A percentile compares a stretch with the other conserved stretches of the same genome.
Conservation (phyloP, 371 early-diverging fungal genomes). For the Mortierella sp. region DNA sequence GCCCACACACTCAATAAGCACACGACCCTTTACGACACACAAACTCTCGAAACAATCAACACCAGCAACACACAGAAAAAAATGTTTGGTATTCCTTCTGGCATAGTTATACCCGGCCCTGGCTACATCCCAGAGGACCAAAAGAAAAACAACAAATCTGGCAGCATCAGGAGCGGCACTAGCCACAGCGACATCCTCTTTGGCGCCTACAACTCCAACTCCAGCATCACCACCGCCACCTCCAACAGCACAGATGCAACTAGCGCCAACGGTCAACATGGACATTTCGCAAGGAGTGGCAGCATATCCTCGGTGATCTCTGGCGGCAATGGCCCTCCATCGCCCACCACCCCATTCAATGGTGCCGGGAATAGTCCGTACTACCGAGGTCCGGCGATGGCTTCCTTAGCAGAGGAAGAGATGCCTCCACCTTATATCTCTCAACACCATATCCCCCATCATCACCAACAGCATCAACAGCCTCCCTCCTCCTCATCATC, state of each 20-base stretch:
- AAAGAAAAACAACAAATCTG: neutral
- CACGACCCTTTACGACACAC: slow-evolving; percentile 1
- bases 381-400: slow-evolving; percentile 15
- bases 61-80: neutral
- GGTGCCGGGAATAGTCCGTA: slow-evolving; percentile 9
- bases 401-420: slow-evolving; percentile 33
- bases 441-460: slow-evolving; percentile 15
- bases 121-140: neutral
- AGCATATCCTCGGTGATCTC: slow-evolving; percentile 31
- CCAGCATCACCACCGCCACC: slow-evolving; percentile 28
- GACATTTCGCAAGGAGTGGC: slow-evolving; percentile 18
- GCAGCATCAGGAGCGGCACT: neutral
- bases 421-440: slow-evolving; percentile 7
- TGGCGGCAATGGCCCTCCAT: slow-evolving; percentile 22
- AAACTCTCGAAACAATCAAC: neutral
- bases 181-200: slow-evolving; percentile 9
- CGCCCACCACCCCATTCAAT: slow-evolving; percentile 17
- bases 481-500: neutral
- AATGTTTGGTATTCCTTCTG: neutral
- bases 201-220: slow-evolving; percentile 25
- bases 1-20: neutral
- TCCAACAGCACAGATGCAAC: slow-evolving; percentile 6
- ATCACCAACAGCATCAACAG: slow-evolving; percentile 20
- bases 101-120: neutral
- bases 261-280: slow-evolving; percentile 4